Base-by-base conservation (phyloP, 129 eudicot genomes). In the Pittosporum tobira region DNA sequence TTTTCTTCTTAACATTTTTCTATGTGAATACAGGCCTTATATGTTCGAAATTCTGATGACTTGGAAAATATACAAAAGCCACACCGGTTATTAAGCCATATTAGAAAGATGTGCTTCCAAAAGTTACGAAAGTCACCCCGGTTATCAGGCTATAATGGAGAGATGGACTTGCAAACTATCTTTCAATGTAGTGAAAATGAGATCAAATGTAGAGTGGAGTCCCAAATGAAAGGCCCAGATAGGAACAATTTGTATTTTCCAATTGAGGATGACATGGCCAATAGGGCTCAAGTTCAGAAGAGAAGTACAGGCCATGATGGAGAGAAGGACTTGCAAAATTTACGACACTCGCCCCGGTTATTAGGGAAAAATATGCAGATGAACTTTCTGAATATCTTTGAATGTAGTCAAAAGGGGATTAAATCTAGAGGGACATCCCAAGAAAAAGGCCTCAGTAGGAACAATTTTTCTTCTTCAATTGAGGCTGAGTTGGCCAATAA, bases 251-350 rank as follows among this genome's bases (percentile, higher is more conserved):
- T 34, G 30, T 42, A 49, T 49, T 40, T 44, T 16, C 59, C 42
- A 54, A 36, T 49, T 62, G 47, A 48, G 53, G 6, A 9, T 28
- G 18, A 5, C 23, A 24, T 24, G 36, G 48, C 57, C 67, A 48
- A 29, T 34, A 18, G 22, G 57, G 42, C 25, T 9, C 55, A 52
- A 48, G 21, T 46, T 61, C 73, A 66, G 78, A 65, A 20, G 57
- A 45, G 63, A 56, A 66, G 49, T 31, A 53, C 37, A 29, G 63
- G 56, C 30, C 3, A 21, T 34, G 48, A 63, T 40, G 2, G 14
- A 2, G 30, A 14, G 2, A 59, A 14, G 23, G 15, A 37, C 37
- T 6, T 26, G 42, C 59, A 7, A 53, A 29, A 26, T 53, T 10
- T 53, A 53, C 59, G 54, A 13, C 43, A n/a, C 9, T 21, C 36